Evolutionary conservation across 805 yeast species (phyloP).

Genomic region (Saccharomycopsis fodiens): DNA sequence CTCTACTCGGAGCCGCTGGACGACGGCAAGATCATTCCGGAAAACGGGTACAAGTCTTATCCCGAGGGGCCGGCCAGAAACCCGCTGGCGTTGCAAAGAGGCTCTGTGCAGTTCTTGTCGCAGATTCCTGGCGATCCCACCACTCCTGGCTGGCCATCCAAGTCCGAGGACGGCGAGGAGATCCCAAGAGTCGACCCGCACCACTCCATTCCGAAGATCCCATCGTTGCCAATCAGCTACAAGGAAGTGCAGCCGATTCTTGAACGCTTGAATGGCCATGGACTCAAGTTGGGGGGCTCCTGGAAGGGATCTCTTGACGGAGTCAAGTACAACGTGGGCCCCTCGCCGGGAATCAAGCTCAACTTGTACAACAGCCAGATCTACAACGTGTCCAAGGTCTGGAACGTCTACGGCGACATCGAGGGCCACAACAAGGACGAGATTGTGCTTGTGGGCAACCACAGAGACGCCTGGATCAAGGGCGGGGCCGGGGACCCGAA

Average conservation of each 20-base stretch:
- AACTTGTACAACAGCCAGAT: slow-evolving; percentile 55
- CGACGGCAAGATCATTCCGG: slow-evolving; percentile 40
- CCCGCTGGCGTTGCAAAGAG: slow-evolving; percentile 71
- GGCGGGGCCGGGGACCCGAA: slow-evolving; percentile 80
- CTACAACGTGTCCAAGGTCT: slow-evolving; percentile 52
- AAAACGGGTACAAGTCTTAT: slow-evolving; percentile 55
- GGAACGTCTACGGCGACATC: slow-evolving; percentile 55
- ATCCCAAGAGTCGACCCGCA: slow-evolving; percentile 43
- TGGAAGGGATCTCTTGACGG: slow-evolving; percentile 41
- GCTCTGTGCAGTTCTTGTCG: slow-evolving; percentile 59
- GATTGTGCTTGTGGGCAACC: slow-evolving; percentile 63
- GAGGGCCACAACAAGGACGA: slow-evolving; percentile 48
- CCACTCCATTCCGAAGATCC: slow-evolving; percentile 52
- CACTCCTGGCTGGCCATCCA: slow-evolving; percentile 60
- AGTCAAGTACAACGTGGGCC: slow-evolving; percentile 47
- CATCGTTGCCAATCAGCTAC: slow-evolving; percentile 63
- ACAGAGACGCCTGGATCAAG: slow-evolving; percentile 74
- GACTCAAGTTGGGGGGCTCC: slow-evolving; percentile 37
- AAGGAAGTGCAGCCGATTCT: slow-evolving; percentile 58
- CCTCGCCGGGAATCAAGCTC: slow-evolving; percentile 35
- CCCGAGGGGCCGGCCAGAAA: slow-evolving; percentile 75
- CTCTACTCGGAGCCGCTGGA: slow-evolving; percentile 68
- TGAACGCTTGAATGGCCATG: slow-evolving; percentile 49
- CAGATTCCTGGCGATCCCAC: slow-evolving; percentile 71
- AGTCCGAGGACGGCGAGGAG: slow-evolving; percentile 37